Evolutionary conservation across 208 protist species (phyloP).

Genomic region (Acanthamoeba royreba): DNA sequence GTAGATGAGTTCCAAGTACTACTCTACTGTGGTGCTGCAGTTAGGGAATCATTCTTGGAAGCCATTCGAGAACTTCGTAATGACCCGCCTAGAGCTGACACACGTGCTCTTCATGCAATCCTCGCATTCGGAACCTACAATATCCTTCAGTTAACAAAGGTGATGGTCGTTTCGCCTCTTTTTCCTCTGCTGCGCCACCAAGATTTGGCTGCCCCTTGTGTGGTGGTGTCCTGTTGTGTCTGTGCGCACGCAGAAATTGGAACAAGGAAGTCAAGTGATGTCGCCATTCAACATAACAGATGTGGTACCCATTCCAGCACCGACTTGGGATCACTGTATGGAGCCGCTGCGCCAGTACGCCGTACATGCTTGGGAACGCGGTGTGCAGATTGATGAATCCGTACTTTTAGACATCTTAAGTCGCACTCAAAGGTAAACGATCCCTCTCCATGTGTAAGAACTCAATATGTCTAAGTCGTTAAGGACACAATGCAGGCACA

Average conservation of each 20-base stretch:
- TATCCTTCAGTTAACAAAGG: neutral
- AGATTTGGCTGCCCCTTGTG: too few species aligned
- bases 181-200: too few species aligned
- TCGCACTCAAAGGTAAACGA: neutral
- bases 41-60: neutral
- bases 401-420: neutral
- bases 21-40: neutral
- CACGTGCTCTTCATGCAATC: neutral
- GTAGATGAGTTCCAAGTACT: constrained; percentile 19
- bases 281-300: neutral
- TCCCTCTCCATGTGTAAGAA: neutral
- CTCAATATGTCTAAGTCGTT: neutral
- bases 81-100: neutral
- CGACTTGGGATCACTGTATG: neutral
- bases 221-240: too few species aligned
- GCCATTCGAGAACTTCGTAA: neutral
- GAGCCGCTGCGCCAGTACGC: neutral
- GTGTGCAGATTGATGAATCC: neutral
- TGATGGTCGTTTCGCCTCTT: neutral
- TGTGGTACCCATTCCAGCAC: neutral
- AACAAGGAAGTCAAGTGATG: neutral
- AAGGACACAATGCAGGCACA: neutral
- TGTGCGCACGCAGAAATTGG: neutral
- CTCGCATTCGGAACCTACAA: neutral
- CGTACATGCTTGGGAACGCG: neutral